Evolutionary conservation across 176 grass and related monocot species (phyloP).

Genomic region (Thalia dealbata): DNA sequence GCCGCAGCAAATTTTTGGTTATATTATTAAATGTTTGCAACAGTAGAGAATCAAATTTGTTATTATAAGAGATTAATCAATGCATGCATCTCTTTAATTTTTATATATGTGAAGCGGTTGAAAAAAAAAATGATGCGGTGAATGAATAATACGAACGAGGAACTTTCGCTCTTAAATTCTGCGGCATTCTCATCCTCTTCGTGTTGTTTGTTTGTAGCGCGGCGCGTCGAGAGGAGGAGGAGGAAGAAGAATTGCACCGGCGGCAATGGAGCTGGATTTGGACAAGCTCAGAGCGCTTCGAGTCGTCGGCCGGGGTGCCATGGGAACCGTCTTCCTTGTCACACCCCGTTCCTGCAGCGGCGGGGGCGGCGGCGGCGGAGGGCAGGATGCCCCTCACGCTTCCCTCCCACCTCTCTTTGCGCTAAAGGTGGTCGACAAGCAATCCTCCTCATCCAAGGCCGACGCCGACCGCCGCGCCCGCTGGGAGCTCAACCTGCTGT

Average conservation of each 20-base stretch:
- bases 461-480: conserved; percentile 68
- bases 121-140: too few relatives aligned
- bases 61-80: too few relatives aligned
- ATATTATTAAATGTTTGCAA: too few relatives aligned
- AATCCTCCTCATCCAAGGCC: conserved; percentile 24
- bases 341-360: conserved; percentile 4
- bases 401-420: conserved; percentile 38
- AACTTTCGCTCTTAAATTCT: too few relatives aligned
- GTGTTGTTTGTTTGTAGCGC: too few relatives aligned
- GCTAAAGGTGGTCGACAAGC: conserved; percentile 90
- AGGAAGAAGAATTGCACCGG: neutral
- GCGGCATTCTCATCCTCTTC: neutral
- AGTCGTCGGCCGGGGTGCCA: conserved; percentile 83
- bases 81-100: too few relatives aligned
- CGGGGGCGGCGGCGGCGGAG: too few relatives aligned
- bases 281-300: conserved; percentile 66
- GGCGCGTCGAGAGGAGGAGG: neutral
- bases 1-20: too few relatives aligned
- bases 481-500: conserved; percentile 75
- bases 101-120: too few relatives aligned
- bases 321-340: conserved; percentile 93
- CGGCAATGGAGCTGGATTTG: conserved; percentile 73
- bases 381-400: neutral
- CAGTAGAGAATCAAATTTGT: too few relatives aligned
- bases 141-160: too few relatives aligned